A percentile compares a stretch with the other conserved stretches of the same genome.
phyloP scores from a whole-genome alignment of 2,329 filamentous ascomycete species.

The Paradendryphiella salina region DNA sequence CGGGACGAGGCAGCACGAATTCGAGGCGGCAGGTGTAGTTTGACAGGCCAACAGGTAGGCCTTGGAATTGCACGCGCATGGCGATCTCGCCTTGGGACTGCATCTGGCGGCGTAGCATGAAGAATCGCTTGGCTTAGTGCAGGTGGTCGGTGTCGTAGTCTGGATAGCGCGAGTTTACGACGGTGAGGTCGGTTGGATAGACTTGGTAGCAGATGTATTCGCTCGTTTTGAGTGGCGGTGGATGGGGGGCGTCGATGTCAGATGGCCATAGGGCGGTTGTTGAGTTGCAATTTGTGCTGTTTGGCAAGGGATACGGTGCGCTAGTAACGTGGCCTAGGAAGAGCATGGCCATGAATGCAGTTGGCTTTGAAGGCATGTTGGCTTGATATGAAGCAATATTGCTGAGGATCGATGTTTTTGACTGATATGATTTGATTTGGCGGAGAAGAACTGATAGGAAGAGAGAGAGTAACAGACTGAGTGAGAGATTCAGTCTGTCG shows the following conservation, averaged over 20 bases:
- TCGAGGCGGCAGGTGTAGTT: constrained; percentile 34
- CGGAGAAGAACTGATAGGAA: too few relatives aligned
- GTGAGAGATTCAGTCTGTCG: too few relatives aligned
- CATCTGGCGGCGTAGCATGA: constrained; percentile 36
- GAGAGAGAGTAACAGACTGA: too few relatives aligned
- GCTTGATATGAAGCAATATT: background rate
- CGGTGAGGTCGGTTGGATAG: constrained; percentile 29
- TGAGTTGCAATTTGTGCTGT: constrained; percentile 10
- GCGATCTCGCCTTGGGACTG: constrained; percentile 28
- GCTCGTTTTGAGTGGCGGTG: background rate
- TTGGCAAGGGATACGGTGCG: constrained; percentile 18
- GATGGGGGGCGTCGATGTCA: background rate
- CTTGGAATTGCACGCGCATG: constrained; percentile 32
- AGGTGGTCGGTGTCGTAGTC: constrained; percentile 23
- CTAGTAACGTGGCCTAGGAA: constrained; percentile 9
- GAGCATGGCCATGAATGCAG: constrained; percentile 7
- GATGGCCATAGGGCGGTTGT: constrained; percentile 1
- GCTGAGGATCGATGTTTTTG: background rate
- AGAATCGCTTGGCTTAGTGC: constrained; percentile 26
- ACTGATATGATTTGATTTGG: too few relatives aligned
- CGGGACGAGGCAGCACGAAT: constrained; percentile 24
- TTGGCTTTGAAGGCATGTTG: background rate
- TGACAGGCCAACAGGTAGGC: constrained; percentile 4
- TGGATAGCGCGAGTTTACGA: constrained; percentile 38
- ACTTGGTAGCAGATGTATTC: constrained; percentile 24